Evolutionary conservation across 257 asterid species (phyloP), one percentile per base, ranked within the genome.

Genomic region (Nicotiana attenuata): DNA sequence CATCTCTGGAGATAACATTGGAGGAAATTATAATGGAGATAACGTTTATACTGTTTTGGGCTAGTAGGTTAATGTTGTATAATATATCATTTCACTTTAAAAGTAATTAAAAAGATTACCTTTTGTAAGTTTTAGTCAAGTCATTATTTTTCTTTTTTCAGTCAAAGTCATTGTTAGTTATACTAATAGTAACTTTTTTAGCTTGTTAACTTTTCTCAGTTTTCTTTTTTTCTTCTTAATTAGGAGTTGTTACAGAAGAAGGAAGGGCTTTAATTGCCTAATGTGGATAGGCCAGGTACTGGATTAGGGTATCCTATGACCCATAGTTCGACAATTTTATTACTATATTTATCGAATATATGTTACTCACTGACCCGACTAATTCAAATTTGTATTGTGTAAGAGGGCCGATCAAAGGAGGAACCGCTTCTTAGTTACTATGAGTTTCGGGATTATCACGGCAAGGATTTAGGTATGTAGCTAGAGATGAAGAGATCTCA

Each of bases 221-320:
- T 71, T 22, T n/a, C 20, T 41, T 11, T 41, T 31, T 5, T 10
- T 41, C 57, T 41, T 41, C 56, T 20, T 69, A 28, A 28, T 28
- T 20, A 69, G 50, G 26, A 71, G n/a, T 20, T 41, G 31, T 71
- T 67, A 68, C 55, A 68, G 47, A 68, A 67, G 59, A 15, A 41
- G 11, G 59, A 22, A 71, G 59, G 59, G 7, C 7, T n/a, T 71
- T 71, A 71, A 71, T 55, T 45, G 14, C 38, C 60, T 45, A 71
- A 71, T 71, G 35, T 31, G 60, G 35, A 71, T 22, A 71, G 35
- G 10, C 13, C 50, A 9, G 14, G 78, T 45, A 71, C 31, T 45
- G 8, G 78, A 22, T 71, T 22, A 71, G 14, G 78, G 78, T 45
- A 71, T 71, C 78, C 78, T 45, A 45, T 71, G 78, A 45, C 14